Evolutionary conservation across 495 filamentous ascomycete species (phyloP).

Genomic region (Penicillium arizonense): DNA sequence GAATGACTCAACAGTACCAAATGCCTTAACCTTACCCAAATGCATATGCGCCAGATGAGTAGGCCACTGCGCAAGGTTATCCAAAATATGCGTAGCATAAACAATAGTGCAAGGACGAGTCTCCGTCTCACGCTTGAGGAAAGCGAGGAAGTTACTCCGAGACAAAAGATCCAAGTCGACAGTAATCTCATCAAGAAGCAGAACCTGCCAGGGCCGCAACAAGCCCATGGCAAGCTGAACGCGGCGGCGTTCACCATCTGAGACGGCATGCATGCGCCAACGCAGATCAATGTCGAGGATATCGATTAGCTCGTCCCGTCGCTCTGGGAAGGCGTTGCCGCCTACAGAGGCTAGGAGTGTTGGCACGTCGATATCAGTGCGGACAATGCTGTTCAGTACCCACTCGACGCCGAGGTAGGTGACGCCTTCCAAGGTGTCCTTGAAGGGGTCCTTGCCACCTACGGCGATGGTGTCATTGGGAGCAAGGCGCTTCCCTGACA

Average conservation of each 20-base stretch:
- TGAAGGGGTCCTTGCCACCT: slow-evolving; percentile 86
- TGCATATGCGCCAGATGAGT: slow-evolving; percentile 96
- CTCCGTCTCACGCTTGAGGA: slow-evolving; percentile 85
- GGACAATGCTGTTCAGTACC: slow-evolving; percentile 97
- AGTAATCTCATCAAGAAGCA: slow-evolving; percentile 95
- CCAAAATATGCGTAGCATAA: slow-evolving; percentile 96
- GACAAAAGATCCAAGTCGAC: slow-evolving; percentile 91
- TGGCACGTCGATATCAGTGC: slow-evolving; percentile 87
- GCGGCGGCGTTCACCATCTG: slow-evolving; percentile 83
- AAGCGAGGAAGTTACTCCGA: slow-evolving; percentile 80
- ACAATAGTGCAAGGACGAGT: slow-evolving; percentile 81
- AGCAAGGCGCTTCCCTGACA: slow-evolving; percentile 91
- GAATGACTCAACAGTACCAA: slow-evolving; percentile 66
- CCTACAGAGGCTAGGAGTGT: slow-evolving; percentile 84
- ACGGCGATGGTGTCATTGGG: slow-evolving; percentile 70
- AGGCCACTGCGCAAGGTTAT: slow-evolving; percentile 90
- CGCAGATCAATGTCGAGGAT: slow-evolving; percentile 89
- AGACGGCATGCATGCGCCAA: slow-evolving; percentile 95
- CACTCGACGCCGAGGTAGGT: slow-evolving; percentile 97
- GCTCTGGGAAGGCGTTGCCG: slow-evolving; percentile 74
- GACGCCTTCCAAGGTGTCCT: slow-evolving; percentile 80
- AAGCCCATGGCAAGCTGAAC: slow-evolving; percentile 97
- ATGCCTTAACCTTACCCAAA: slow-evolving; percentile 78
- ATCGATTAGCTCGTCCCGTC: slow-evolving; percentile 78
- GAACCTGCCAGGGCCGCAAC: slow-evolving; percentile 84